These are phyloP conservation scores for Suillus ampliporus DNA, from an alignment of 768 basidiomycete genomes.

Conservation along the genomic window DNA sequence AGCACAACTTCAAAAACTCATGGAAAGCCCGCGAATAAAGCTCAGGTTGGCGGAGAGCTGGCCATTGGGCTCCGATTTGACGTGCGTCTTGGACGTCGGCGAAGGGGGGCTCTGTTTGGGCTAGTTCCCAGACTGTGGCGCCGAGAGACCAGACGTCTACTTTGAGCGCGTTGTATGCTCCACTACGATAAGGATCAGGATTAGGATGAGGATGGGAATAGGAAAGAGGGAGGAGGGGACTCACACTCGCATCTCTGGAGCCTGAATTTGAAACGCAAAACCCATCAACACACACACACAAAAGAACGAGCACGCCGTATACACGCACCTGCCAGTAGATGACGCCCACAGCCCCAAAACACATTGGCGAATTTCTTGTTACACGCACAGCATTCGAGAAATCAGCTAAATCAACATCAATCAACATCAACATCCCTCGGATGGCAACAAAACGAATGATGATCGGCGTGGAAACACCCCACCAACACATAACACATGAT, in stretches of 20 bases:
- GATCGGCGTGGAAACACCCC: background rate
- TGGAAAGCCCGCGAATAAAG: slow-evolving; percentile 72
- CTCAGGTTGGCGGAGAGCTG: slow-evolving; percentile 61
- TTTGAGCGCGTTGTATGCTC: slow-evolving; percentile 73
- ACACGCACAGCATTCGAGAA: slow-evolving; percentile 79
- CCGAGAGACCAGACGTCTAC: slow-evolving; percentile 85
- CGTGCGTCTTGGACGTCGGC: slow-evolving; percentile 53
- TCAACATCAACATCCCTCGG: slow-evolving; percentile 8
- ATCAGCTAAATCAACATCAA: slow-evolving; percentile 58
- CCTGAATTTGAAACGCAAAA: slow-evolving; percentile 40
- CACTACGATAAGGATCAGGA: slow-evolving; percentile 47
- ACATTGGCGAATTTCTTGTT: slow-evolving; percentile 52
- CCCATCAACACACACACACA: slow-evolving; percentile 5
- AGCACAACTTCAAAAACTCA: slow-evolving; percentile 73
- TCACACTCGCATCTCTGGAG: slow-evolving; percentile 78
- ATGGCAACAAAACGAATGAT: slow-evolving; percentile 6
- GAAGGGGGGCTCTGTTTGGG: slow-evolving; percentile 78
- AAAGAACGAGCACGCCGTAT: slow-evolving; percentile 1
- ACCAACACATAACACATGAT: background rate
- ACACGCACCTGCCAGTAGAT: slow-evolving; percentile 75
- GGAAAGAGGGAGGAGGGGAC: slow-evolving; percentile 28
- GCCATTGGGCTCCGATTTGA: slow-evolving; percentile 65
- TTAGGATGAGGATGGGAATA: slow-evolving; percentile 14
- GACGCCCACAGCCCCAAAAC: slow-evolving; percentile 69
- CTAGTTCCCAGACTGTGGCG: slow-evolving; percentile 85